phyloP scores from a whole-genome alignment of 2,329 filamentous ascomycete genomes.

The Gaeumannomyces tritici region DNA sequence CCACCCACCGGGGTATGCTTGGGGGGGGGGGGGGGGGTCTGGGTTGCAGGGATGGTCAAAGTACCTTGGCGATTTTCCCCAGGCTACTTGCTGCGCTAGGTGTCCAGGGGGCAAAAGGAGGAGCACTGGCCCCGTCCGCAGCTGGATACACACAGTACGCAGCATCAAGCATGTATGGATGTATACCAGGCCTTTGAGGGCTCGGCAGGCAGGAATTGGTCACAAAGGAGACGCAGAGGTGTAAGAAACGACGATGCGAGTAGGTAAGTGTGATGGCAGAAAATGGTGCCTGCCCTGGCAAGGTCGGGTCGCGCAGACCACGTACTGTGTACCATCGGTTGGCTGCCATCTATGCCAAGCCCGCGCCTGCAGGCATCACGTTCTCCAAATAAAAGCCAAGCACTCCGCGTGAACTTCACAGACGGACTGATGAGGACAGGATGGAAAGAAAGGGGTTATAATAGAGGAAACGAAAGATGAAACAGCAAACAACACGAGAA shows the following conservation, averaged over 20 bases:
- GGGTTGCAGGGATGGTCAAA: neutral
- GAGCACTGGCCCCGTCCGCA: neutral
- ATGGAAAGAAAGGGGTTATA: too few species aligned
- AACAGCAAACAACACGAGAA: too few species aligned
- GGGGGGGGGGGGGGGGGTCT: neutral
- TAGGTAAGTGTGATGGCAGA: neutral
- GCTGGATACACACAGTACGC: neutral
- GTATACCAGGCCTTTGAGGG: too few species aligned
- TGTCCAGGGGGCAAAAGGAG: neutral
- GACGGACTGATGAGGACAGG: too few species aligned
- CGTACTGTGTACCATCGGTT: neutral
- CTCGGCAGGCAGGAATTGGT: neutral
- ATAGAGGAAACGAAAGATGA: too few species aligned
- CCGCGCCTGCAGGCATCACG: neutral
- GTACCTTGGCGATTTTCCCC: neutral
- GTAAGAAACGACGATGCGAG: slow-evolving; percentile 3
- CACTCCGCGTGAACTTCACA: too few species aligned
- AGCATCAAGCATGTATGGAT: neutral
- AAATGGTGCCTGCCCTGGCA: neutral
- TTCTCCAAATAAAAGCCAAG: too few species aligned
- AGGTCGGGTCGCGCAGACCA: too few species aligned
- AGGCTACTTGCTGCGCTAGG: neutral
- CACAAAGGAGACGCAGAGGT: neutral
- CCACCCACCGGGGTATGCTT: neutral
- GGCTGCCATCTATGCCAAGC: neutral